Evolutionary conservation across 2,329 filamentous ascomycete species (phyloP).

Genomic region (Neonectria coccinea): DNA sequence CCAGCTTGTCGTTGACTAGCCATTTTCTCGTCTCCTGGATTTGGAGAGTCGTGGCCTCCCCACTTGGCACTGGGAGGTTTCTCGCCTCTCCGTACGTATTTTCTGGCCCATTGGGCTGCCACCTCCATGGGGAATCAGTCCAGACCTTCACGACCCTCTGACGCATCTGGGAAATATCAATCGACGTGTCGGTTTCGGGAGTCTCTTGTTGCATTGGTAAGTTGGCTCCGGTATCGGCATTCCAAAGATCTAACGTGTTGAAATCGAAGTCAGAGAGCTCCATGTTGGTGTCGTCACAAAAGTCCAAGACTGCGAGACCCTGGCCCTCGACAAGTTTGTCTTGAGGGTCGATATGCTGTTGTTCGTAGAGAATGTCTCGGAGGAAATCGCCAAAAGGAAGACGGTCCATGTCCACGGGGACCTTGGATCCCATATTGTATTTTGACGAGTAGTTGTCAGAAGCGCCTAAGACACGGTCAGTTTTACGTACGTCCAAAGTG

Average conservation of each 20-base stretch:
- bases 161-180: conserved; percentile 60
- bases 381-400: conserved; percentile 64
- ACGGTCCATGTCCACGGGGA: conserved; percentile 48
- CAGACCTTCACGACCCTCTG: conserved; percentile 61
- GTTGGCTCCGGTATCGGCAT: conserved; percentile 52
- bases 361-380: conserved; percentile 63
- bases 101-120: conserved; percentile 59
- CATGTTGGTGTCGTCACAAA: conserved; percentile 61
- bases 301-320: conserved; percentile 60
- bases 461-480: conserved; percentile 21
- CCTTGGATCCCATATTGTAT: conserved; percentile 32
- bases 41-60: conserved; percentile 53
- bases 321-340: conserved; percentile 54
- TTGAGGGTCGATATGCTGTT: conserved; percentile 52
- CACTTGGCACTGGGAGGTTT: conserved; percentile 58
- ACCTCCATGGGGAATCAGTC: conserved; percentile 64
- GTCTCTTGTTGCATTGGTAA: conserved; percentile 40
- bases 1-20: conserved; percentile 57
- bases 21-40: conserved; percentile 54
- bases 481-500: not conserved
- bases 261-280: conserved; percentile 66
- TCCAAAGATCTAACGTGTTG: conserved; percentile 63
- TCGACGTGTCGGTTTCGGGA: conserved; percentile 51
- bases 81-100: conserved; percentile 58
- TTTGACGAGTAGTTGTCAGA: conserved; percentile 30